Base-by-base conservation (phyloP, 2,329 filamentous ascomycete genomes). In the Phialocephala sp. region DNA sequence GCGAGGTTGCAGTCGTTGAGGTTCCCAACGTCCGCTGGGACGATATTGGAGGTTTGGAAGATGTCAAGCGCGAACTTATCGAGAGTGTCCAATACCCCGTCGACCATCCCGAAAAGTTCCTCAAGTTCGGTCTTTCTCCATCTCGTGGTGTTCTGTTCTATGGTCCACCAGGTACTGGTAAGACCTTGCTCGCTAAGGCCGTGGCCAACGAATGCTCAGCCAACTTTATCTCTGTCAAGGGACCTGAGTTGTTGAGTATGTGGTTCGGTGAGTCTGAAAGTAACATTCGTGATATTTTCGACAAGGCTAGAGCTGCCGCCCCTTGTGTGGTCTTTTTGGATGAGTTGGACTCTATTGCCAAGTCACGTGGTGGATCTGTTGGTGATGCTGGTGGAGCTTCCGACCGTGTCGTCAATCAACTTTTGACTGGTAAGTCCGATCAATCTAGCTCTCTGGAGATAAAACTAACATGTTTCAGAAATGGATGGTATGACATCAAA, bases 261-360 rank as follows among this genome's bases (percentile, higher is more conserved):
- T 99, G 95, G 95, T 99, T 99, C 78, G 95, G 95, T 89, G 95
- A 99, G 84, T 99, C 95, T 62, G 96, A 99, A 84, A 97, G 93
- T 88, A 99, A 99, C 83, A 98, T 99, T 72, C 92, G 95, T 78
- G 95, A 99, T 79, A 99, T 99, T 76, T 99, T 99, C 80, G 95
- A 99, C 88, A 99, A 98, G 89, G 95, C 95, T 71, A 93, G 95
- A 78, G 96, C 95, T 69, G 95, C 96, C 68, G 95, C 95, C 75
- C 95, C 95, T 82, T 99, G 96, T 76, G 92, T 99, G 69, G 95
- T 99, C 74, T 99, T 99, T 90, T 87, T 99, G 71, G 95, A 99
- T 74, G 95, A 99, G 85, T 82, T 99, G 81, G 95, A 99, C 77
- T 99, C 95, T 0, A 99, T 99, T 78, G 95, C 96, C 81, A 99